Evolutionary conservation across 108 stramenopile genomes (phyloP).

Genomic region (Skeletonema menzelii): DNA sequence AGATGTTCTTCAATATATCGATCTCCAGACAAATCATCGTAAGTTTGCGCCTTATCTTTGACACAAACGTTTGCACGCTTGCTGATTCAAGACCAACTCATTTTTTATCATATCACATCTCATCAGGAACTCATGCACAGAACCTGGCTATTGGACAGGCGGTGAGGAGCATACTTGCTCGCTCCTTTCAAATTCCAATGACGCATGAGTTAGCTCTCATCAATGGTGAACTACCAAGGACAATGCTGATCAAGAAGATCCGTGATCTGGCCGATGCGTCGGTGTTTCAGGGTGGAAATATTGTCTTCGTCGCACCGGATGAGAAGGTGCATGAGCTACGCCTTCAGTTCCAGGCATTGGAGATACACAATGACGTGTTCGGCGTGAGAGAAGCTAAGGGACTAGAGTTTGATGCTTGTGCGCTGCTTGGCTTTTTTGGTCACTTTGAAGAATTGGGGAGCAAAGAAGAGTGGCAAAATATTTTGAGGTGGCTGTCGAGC

Average conservation of each 20-base stretch:
- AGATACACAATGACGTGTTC: constrained; percentile 19
- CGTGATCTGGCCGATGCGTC: constrained; percentile 5
- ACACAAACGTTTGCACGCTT: not conserved
- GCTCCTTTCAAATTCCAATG: constrained; percentile 3
- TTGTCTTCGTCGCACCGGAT: constrained; percentile 17
- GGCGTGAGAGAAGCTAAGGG: constrained; percentile 24
- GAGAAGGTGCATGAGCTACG: constrained; percentile 12
- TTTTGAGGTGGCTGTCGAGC: constrained; percentile 5
- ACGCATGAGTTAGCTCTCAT: not conserved
- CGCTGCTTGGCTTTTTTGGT: constrained; percentile 12
- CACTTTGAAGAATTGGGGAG: constrained; percentile 7
- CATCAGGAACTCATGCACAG: constrained; percentile 10
- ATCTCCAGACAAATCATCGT: constrained; percentile 9
- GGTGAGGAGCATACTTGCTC: constrained; percentile 2
- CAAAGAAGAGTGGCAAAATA: constrained; percentile 6
- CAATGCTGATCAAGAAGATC: not conserved
- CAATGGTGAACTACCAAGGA: constrained; percentile 4
- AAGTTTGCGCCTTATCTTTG: not conserved
- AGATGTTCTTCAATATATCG: constrained; percentile 8
- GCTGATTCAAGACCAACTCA: not conserved
- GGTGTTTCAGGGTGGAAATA: constrained; percentile 3
- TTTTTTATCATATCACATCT: not conserved
- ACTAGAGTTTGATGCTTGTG: constrained; percentile 19
- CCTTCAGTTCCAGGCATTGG: constrained; percentile 4
- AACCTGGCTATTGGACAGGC: constrained; percentile 10